phyloP scores from a whole-genome alignment of 2,329 filamentous ascomycete species.

The Incumbomyces delicatus region DNA sequence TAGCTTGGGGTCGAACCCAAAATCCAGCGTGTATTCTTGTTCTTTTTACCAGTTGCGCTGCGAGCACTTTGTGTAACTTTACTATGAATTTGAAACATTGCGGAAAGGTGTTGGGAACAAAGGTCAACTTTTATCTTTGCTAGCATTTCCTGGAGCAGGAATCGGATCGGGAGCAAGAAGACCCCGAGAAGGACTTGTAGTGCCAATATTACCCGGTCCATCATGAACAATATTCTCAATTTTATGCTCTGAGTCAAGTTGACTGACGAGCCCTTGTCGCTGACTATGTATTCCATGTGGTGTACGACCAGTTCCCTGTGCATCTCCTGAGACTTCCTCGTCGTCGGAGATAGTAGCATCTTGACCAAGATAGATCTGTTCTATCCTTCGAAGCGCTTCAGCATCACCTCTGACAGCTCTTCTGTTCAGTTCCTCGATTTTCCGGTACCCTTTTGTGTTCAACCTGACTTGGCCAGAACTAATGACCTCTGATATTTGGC shows the following conservation, averaged over 20 bases:
- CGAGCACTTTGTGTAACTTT: background rate
- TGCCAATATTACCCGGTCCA: background rate
- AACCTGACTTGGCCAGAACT: conserved; percentile 21
- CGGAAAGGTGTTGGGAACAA: conserved; percentile 1
- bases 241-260: background rate
- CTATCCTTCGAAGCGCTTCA: conserved; percentile 27
- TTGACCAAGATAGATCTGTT: conserved; percentile 28
- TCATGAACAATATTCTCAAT: background rate
- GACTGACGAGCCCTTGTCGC: background rate
- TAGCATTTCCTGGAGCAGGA: conserved; percentile 1
- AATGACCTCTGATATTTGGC: conserved; percentile 25
- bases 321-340: background rate
- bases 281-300: background rate
- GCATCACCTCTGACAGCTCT: conserved; percentile 29
- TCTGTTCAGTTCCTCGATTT: conserved; percentile 29
- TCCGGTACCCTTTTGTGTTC: conserved; percentile 6
- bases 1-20: background rate
- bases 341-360: conserved; percentile 10
- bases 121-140: conserved; percentile 3
- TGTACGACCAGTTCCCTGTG: background rate
- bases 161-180: background rate
- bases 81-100: conserved; percentile 5
- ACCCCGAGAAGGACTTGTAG: too few species aligned
- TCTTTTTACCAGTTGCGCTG: background rate
- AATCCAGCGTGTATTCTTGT: background rate